Percentiles rank a stretch among this genome's conserved stretches.
These are phyloP conservation scores for Pseudocercospora cruenta DNA, from an alignment of 2,329 filamentous ascomycete genomes.

Conservation along the genomic window DNA sequence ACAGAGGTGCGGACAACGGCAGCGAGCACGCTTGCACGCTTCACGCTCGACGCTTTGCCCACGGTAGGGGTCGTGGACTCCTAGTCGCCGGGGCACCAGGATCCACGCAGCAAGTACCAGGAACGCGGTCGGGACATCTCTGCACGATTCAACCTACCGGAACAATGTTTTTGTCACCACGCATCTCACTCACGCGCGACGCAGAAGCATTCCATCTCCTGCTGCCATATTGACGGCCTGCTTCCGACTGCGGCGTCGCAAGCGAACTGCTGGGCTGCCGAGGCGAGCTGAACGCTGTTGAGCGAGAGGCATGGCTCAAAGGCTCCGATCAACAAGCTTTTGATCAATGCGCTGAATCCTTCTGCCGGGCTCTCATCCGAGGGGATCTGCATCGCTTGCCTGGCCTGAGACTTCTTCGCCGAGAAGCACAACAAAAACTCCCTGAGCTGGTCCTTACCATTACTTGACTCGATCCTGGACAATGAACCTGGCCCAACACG, in stretches of 20 bases:
- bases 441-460: constrained; percentile 3
- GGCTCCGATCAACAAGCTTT: constrained; percentile 11
- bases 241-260: neutral
- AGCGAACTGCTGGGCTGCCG: constrained; percentile 3
- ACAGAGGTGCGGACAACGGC: neutral
- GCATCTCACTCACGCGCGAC: neutral
- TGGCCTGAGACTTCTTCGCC: constrained; percentile 6
- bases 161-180: neutral
- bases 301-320: constrained; percentile 4
- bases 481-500: neutral
- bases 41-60: constrained; percentile 1
- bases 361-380: constrained; percentile 9
- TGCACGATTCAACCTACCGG: constrained; percentile 9
- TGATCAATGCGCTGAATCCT: constrained; percentile 6
- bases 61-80: constrained; percentile 7
- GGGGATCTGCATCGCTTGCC: constrained; percentile 14
- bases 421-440: neutral
- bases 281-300: neutral
- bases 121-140: constrained; percentile 12
- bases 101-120: constrained; percentile 11
- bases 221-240: neutral
- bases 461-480: constrained; percentile 2
- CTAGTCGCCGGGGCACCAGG: constrained; percentile 8
- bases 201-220: neutral
- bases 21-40: constrained; percentile 1